These are phyloP conservation scores for Xylariomycetidae sp. DNA, from an alignment of 2,329 filamentous ascomycete species.

Conservation along the genomic window DNA sequence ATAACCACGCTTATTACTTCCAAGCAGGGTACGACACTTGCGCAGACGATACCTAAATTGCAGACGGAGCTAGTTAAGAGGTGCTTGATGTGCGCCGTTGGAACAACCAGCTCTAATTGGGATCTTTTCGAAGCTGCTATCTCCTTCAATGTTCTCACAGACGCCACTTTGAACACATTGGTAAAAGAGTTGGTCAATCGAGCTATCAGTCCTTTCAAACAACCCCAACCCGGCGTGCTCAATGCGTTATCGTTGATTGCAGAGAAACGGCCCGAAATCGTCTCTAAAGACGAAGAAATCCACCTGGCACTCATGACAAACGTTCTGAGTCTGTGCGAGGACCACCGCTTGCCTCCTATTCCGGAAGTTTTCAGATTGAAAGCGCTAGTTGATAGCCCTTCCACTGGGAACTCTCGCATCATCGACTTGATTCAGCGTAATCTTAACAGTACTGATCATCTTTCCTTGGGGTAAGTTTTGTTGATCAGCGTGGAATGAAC, in stretches of 20 bases:
- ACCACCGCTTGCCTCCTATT: conserved; percentile 32
- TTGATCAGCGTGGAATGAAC: not conserved
- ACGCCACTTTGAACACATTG: conserved; percentile 29
- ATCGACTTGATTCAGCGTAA: conserved; percentile 51
- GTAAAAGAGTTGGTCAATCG: conserved; percentile 25
- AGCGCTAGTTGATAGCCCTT: conserved; percentile 40
- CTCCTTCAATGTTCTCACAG: conserved; percentile 35
- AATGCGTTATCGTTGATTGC: conserved; percentile 45
- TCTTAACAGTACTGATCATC: conserved; percentile 42
- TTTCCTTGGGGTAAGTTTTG: conserved; percentile 45
- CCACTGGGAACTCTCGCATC: conserved; percentile 38
- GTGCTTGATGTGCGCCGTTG: conserved; percentile 34
- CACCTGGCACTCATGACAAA: conserved; percentile 48
- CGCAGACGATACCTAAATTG: conserved; percentile 34
- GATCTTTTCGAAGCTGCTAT: conserved; percentile 46
- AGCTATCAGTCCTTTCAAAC: conserved; percentile 14
- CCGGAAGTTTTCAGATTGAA: conserved; percentile 39
- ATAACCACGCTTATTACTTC: conserved; percentile 45
- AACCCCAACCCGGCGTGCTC: conserved; percentile 29
- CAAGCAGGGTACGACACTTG: conserved; percentile 32
- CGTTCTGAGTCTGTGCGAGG: conserved; percentile 51
- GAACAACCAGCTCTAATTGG: conserved; percentile 30
- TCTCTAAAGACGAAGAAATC: conserved; percentile 39
- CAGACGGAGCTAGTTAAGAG: conserved; percentile 43
- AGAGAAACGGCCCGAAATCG: conserved; percentile 37